Percentiles rank a stretch among this genome's conserved stretches.
Conservation (phyloP, 192 early-diverging fungal genomes). For the Coemansia furcata region DNA sequence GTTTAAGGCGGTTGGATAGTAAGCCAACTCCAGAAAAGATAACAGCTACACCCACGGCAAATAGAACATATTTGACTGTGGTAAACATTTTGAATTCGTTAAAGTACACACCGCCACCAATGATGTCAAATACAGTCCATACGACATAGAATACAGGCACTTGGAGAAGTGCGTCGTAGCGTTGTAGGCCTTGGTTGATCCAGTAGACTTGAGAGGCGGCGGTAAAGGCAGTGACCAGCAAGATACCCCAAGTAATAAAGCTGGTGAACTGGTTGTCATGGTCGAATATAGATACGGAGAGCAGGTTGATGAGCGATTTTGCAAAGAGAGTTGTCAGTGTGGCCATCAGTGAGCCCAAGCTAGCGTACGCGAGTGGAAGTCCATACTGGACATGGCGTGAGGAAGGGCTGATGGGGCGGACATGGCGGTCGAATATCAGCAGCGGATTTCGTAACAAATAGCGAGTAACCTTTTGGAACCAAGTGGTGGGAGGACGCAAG, state of each 20-base stretch:
- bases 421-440: constrained; percentile 9
- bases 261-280: constrained; percentile 73
- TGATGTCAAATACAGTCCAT: constrained; percentile 80
- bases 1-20: constrained; percentile 60
- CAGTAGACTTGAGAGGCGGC: constrained; percentile 79
- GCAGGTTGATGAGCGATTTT: constrained; percentile 74
- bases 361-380: constrained; percentile 71
- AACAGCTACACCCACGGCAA: constrained; percentile 63
- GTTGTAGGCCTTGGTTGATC: constrained; percentile 77
- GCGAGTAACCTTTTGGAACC: neutral
- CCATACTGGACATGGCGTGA: constrained; percentile 54
- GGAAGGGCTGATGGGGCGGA: constrained; percentile 32
- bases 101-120: constrained; percentile 81
- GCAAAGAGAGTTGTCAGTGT: constrained; percentile 77
- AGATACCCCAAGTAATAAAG: constrained; percentile 64
- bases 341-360: constrained; percentile 74
- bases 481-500: neutral
- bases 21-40: constrained; percentile 75
- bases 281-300: constrained; percentile 62
- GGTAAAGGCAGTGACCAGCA: constrained; percentile 69
- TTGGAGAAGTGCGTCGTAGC: constrained; percentile 80
- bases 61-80: constrained; percentile 62
- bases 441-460: constrained; percentile 12
- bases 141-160: constrained; percentile 80
- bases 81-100: constrained; percentile 69